phyloP scores from a whole-genome alignment of 805 yeast genomes.

The Scheffersomyces coipomensis region DNA sequence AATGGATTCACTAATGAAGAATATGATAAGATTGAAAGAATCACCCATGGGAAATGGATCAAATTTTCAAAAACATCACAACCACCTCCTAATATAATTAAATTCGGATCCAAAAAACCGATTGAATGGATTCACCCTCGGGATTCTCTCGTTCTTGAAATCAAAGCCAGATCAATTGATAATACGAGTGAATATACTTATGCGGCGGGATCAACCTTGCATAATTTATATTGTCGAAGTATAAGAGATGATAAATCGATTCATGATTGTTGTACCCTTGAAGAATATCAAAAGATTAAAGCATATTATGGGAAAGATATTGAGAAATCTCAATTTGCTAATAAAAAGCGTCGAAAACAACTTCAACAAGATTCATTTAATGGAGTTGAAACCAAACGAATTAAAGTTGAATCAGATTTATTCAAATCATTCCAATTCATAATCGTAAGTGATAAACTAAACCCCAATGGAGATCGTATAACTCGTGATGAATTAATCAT shows the following conservation, averaged over 20 bases:
- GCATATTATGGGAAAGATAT: conserved; percentile 19
- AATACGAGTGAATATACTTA: conserved; percentile 44
- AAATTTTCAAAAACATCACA: conserved; percentile 37
- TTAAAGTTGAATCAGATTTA: conserved; percentile 18
- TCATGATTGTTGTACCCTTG: conserved; percentile 52
- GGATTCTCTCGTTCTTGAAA: conserved; percentile 75
- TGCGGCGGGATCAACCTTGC: conserved; percentile 66
- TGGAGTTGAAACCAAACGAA: conserved; percentile 12
- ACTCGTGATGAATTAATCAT: conserved; percentile 32
- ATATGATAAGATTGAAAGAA: conserved; percentile 53
- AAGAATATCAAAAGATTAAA: conserved; percentile 48
- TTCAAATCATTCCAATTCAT: conserved; percentile 49
- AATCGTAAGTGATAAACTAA: conserved; percentile 51
- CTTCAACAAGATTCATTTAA: conserved; percentile 11
- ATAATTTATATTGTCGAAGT: conserved; percentile 70
- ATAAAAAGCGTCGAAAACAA: conserved; percentile 19
- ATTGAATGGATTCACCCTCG: conserved; percentile 78
- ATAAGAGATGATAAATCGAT: conserved; percentile 70
- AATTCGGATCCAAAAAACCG: conserved; percentile 64
- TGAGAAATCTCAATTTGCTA: conserved; percentile 27
- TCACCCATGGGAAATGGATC: conserved; percentile 64
- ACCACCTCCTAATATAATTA: conserved; percentile 34
- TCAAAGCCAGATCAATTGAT: conserved; percentile 76
- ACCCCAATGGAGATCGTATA: conserved; percentile 22
- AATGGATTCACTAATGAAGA: conserved; percentile 76